phyloP scores from a whole-genome alignment of 2,329 filamentous ascomycete genomes.

The Cercospora canescens region DNA sequence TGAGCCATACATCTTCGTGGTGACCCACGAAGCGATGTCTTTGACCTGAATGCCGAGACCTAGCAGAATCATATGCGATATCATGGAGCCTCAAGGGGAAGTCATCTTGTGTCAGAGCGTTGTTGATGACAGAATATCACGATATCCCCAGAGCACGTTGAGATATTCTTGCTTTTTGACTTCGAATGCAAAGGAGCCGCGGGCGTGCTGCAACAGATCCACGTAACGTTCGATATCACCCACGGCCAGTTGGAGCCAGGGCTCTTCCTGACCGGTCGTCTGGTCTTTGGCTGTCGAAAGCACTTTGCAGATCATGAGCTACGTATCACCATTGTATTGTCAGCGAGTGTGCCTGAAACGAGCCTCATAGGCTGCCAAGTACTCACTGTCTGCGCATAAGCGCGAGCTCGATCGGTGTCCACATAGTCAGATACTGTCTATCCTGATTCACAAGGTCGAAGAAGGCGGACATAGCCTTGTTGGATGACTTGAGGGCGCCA shows the following conservation, averaged over 20 bases:
- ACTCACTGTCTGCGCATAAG: neutral
- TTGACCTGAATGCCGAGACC: too few relatives aligned
- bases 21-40: too few relatives aligned
- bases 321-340: too few relatives aligned
- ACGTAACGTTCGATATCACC: slow-evolving; percentile 6
- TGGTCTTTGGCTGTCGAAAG: neutral
- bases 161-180: neutral
- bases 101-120: too few relatives aligned
- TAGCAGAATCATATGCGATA: too few relatives aligned
- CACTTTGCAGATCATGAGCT: neutral
- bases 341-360: too few relatives aligned
- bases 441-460: neutral
- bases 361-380: neutral
- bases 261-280: neutral
- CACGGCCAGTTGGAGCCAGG: neutral
- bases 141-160: neutral
- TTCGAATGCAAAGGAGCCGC: neutral
- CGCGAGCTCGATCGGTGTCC: neutral
- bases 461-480: neutral
- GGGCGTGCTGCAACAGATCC: neutral
- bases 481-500: neutral
- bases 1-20: too few relatives aligned
- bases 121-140: neutral
- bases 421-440: neutral
- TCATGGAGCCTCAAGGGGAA: too few relatives aligned